phyloP scores from a whole-genome alignment of 1,284 basidiomycete genomes.

The Coniferiporia sulphurascens region DNA sequence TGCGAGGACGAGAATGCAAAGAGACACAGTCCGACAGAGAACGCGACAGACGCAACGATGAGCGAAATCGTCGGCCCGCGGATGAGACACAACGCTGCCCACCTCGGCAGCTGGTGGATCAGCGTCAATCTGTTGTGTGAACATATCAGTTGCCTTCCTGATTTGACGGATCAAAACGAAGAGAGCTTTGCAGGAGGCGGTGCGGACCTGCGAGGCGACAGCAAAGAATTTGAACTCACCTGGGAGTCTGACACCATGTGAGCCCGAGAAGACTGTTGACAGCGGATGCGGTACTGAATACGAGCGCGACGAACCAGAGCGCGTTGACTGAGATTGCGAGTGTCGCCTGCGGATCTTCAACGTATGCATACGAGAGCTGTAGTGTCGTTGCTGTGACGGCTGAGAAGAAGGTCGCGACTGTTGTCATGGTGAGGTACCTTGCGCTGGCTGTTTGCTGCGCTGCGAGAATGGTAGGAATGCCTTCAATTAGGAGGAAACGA shows the following conservation, averaged over 20 bases:
- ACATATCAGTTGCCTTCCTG: too few relatives aligned
- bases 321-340: conserved; percentile 20
- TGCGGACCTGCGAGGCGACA: not conserved
- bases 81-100: not conserved
- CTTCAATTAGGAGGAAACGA: not conserved
- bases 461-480: not conserved
- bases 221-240: not conserved
- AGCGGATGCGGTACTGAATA: conserved; percentile 25
- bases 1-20: not conserved
- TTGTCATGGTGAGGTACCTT: conserved; percentile 24
- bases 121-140: not conserved
- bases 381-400: conserved; percentile 24
- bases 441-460: not conserved
- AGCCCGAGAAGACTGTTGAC: conserved; percentile 23
- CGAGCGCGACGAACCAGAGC: conserved; percentile 25
- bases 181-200: not conserved
- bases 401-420: conserved; percentile 28
- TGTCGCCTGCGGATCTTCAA: not conserved
- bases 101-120: not conserved
- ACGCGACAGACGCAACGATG: not conserved
- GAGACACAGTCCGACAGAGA: not conserved
- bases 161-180: not conserved
- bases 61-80: conserved; percentile 4
- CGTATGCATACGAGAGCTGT: conserved; percentile 17
- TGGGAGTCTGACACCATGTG: not conserved